Evolutionary conservation across 2,329 filamentous ascomycete genomes (phyloP), one percentile per base, ranked within the genome.

Genomic region (Colletotrichum gloeosporioides): DNA sequence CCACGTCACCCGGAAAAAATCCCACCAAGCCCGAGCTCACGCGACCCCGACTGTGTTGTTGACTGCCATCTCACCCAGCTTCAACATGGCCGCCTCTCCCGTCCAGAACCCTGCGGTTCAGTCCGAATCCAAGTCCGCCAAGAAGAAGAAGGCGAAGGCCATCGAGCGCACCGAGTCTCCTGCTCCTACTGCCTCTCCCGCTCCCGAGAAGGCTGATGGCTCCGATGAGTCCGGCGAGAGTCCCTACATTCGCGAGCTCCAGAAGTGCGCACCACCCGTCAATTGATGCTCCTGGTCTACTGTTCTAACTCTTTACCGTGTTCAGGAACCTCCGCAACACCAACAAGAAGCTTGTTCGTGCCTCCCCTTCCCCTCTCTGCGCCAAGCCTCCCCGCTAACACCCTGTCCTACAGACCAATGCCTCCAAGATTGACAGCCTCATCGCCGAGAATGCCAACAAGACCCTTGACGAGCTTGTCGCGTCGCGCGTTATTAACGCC

Each of bases 291-390:
- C 27, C 27, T 39, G 13, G 32, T 9, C 18, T 32, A 22, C 4
- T n/a, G 27, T 78, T 66, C 72, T 78, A 70, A 62, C 57, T 71
- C 18, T 61, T 31, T 29, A 78, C 12, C 15, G 29, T 79, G n/a
- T 53, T 2, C 44, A 98, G 96, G 90, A 95, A 92, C 85, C 95
- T 98, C 81, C 96, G 96, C 83, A 98, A 97, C 85, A 88, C 97
- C 82, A 94, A 93, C 89, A 99, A 98, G 91, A 98, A 98, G 88
- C 93, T 99, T 82, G 95, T 98, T 87, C 88, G 94, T 88, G 71
- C 7, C 39, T 57, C 34, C 49, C 34, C 55, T 36, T 34, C 9
- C 70, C 44, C 68, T 67, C 64, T 36, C 25, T 16, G 31, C 53
- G 16, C 55, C 39, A 32, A 68, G 55, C 27, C 31, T 29, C 34